These are phyloP conservation scores for Teratosphaeria pseudoeucalypti DNA, from an alignment of 2,329 filamentous ascomycete species.

Conservation along the genomic window DNA sequence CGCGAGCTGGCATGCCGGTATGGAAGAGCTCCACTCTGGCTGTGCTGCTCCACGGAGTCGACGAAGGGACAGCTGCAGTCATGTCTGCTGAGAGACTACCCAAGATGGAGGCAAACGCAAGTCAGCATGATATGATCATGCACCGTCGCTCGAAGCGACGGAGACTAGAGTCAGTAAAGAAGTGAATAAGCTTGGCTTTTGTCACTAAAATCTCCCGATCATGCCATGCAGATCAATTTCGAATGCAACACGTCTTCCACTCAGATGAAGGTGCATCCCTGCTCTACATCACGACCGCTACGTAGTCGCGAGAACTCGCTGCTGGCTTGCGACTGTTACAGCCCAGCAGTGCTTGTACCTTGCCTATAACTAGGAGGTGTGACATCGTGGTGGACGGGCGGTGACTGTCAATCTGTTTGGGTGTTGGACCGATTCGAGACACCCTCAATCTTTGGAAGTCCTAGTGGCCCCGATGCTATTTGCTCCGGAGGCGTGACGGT, in stretches of 20 bases:
- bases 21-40: constrained; percentile 11
- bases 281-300: neutral
- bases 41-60: constrained; percentile 4
- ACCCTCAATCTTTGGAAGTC: neutral
- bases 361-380: neutral
- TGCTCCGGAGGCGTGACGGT: neutral
- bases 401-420: neutral
- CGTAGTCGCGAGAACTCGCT: neutral
- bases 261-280: neutral
- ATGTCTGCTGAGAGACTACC: neutral
- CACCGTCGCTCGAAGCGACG: neutral
- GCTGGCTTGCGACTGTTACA: neutral
- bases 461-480: neutral
- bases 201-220: too few species aligned
- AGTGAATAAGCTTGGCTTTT: neutral
- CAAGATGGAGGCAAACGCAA: constrained; percentile 1
- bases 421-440: neutral
- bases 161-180: neutral
- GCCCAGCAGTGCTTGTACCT: neutral
- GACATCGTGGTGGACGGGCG: neutral
- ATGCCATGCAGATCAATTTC: too few species aligned
- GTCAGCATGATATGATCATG: neutral
- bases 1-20: neutral
- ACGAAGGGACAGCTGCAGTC: neutral
- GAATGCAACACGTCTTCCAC: too few species aligned